Conservation (phyloP, 805 yeast genomes). For the Zygosaccharomyces lentus region DNA sequence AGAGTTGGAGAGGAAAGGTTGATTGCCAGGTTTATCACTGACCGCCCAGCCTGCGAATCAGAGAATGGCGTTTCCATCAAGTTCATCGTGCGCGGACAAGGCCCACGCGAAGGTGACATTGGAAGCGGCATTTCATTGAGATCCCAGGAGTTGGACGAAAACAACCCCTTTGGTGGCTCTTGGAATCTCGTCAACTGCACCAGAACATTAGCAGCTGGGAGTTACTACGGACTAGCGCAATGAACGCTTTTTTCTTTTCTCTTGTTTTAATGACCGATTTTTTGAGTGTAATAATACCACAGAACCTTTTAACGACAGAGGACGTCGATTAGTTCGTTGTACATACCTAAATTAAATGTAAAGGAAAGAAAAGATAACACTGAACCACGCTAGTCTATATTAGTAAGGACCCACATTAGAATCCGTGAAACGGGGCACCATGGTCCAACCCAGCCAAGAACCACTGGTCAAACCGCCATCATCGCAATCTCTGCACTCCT, state of each 20-base stretch:
- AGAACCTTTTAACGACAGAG: not conserved
- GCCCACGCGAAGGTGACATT: conserved; percentile 37
- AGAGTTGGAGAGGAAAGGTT: conserved; percentile 55
- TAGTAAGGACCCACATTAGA: not conserved
- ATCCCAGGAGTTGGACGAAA: conserved; percentile 36
- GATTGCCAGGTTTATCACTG: conserved; percentile 82
- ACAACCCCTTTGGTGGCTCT: conserved; percentile 38
- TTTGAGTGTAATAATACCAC: conserved; percentile 3
- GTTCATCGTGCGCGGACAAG: conserved; percentile 43
- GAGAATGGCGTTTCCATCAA: conserved; percentile 69
- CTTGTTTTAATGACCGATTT: not conserved
- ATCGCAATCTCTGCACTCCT: not conserved
- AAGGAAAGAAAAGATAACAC: not conserved
- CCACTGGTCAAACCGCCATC: conserved; percentile 1
- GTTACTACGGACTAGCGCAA: conserved; percentile 34
- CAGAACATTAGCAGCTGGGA: conserved; percentile 38
- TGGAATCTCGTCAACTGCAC: conserved; percentile 36
- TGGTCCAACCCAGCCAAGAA: conserved; percentile 19
- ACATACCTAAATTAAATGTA: not conserved
- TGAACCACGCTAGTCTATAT: not conserved
- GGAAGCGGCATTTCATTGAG: conserved; percentile 43
- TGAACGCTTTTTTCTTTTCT: not conserved
- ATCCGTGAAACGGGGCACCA: conserved; percentile 17
- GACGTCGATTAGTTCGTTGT: conserved; percentile 2
- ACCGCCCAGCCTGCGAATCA: conserved; percentile 64